Conservation (phyloP, 257 asterid species). For the Schizonepeta tenuifolia region DNA sequence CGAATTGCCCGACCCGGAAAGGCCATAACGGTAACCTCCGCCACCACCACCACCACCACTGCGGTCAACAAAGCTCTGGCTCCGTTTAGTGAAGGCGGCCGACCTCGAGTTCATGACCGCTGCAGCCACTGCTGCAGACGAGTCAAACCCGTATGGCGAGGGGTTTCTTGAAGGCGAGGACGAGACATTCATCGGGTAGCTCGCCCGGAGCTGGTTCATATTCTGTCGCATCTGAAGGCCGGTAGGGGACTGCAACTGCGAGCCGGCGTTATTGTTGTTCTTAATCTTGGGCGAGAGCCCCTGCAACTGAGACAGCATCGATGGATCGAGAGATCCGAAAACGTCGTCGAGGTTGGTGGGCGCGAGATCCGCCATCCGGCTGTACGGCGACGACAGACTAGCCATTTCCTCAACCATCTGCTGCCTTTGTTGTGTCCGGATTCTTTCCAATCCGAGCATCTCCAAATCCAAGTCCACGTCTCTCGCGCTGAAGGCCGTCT, state of each 20-base stretch:
- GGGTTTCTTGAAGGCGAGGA: slow-evolving; percentile 69
- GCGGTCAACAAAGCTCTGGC: slow-evolving; percentile 90
- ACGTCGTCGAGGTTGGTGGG: slow-evolving; percentile 79
- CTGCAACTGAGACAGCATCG: slow-evolving; percentile 58
- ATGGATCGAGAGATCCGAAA: slow-evolving; percentile 73
- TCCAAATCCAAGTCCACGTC: slow-evolving; percentile 63
- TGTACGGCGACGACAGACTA: slow-evolving; percentile 61
- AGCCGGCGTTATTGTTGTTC: not conserved
- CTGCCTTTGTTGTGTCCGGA: slow-evolving; percentile 53
- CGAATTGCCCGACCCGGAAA: slow-evolving; percentile 36
- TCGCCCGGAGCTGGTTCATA: slow-evolving; percentile 70
- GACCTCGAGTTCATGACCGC: slow-evolving; percentile 91
- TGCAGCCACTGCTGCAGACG: slow-evolving; percentile 86
- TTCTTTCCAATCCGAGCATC: slow-evolving; percentile 60
- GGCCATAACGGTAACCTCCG: slow-evolving; percentile 39
- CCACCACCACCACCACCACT: slow-evolving; percentile 33
- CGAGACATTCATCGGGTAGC: slow-evolving; percentile 66
- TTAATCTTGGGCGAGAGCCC: slow-evolving; percentile 54
- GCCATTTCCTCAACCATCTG: slow-evolving; percentile 59
- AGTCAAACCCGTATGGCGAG: slow-evolving; percentile 62
- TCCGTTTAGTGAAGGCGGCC: slow-evolving; percentile 67
- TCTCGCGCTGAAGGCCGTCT: slow-evolving; percentile 61
- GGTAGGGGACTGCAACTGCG: slow-evolving; percentile 49
- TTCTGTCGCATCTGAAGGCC: slow-evolving; percentile 66
- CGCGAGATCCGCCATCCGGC: slow-evolving; percentile 53